Evolutionary conservation across 768 basidiomycete species (phyloP).

Genomic region (Mycena filopes): DNA sequence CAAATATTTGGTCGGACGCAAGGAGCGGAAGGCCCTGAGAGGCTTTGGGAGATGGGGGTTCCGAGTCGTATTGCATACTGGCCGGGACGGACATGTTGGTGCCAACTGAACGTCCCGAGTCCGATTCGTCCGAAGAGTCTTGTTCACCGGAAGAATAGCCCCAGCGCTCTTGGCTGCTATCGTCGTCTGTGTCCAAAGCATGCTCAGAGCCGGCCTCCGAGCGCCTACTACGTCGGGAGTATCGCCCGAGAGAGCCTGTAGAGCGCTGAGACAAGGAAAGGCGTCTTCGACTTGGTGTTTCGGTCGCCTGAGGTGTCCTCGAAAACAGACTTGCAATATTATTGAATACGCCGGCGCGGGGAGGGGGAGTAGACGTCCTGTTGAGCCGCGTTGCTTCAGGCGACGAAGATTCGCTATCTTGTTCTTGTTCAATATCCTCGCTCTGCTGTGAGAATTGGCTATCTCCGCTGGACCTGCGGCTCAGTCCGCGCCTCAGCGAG

Average conservation of each 20-base stretch:
- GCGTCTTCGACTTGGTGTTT: slow-evolving; percentile 56
- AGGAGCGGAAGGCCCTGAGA: slow-evolving; percentile 72
- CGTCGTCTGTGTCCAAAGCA: slow-evolving; percentile 64
- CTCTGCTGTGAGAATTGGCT: slow-evolving; percentile 57
- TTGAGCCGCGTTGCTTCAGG: slow-evolving; percentile 40
- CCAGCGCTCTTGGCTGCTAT: slow-evolving; percentile 79
- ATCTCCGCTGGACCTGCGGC: slow-evolving; percentile 58
- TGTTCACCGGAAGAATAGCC: slow-evolving; percentile 92
- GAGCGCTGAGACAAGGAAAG: slow-evolving; percentile 69
- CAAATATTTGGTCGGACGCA: slow-evolving; percentile 81
- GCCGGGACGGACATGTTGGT: slow-evolving; percentile 61
- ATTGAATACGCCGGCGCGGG: slow-evolving; percentile 63
- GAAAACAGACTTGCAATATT: slow-evolving; percentile 78
- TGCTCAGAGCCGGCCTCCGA: slow-evolving; percentile 71
- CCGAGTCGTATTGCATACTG: slow-evolving; percentile 79
- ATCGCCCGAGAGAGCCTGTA: slow-evolving; percentile 59
- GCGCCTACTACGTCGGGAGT: slow-evolving; percentile 62
- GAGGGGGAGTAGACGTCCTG: slow-evolving; percentile 47
- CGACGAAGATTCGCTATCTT: slow-evolving; percentile 42
- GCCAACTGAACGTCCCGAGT: slow-evolving; percentile 43
- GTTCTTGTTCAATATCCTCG: slow-evolving; percentile 48
- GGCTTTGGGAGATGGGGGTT: slow-evolving; percentile 69
- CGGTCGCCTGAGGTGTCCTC: slow-evolving; percentile 49
- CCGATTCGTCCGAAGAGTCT: slow-evolving; percentile 58
- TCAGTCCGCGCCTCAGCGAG: slow-evolving; percentile 42